Conservation (phyloP, 176 grass and related monocot genomes). For the Cenchrus fungigraminus region DNA sequence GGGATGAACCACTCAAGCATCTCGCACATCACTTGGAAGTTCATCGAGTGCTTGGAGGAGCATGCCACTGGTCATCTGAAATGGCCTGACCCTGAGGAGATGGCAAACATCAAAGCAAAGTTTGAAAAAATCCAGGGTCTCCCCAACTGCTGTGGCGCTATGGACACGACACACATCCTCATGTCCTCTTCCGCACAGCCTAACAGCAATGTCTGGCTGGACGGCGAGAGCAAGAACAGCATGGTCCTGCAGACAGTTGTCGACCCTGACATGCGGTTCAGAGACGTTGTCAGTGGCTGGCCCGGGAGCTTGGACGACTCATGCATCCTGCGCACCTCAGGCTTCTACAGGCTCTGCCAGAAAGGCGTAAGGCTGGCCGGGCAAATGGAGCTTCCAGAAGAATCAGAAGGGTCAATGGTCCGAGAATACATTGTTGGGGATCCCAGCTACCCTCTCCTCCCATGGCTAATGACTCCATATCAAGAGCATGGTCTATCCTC, state of each 20-base stretch:
- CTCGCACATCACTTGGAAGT: conserved; percentile 57
- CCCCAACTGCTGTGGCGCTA: conserved; percentile 66
- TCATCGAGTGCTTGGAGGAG: conserved; percentile 56
- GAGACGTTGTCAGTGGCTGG: conserved; percentile 69
- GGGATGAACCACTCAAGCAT: conserved; percentile 60
- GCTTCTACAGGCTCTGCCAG: conserved; percentile 59
- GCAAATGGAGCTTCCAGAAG: conserved; percentile 43
- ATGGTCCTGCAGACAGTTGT: conserved; percentile 73
- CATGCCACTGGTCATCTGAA: conserved; percentile 38
- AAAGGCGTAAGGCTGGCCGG: conserved; percentile 54
- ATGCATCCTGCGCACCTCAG: conserved; percentile 55
- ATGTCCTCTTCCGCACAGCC: conserved; percentile 59
- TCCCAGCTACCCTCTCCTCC: conserved; percentile 56
- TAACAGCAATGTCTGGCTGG: conserved; percentile 61
- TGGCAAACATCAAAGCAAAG: conserved; percentile 45
- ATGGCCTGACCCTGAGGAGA: conserved; percentile 53
- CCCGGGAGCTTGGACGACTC: conserved; percentile 62
- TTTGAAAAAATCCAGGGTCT: conserved; percentile 54
- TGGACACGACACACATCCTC: conserved; percentile 60
- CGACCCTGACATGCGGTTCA: conserved; percentile 65
- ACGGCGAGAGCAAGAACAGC: conserved; percentile 58
- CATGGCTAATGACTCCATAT: conserved; percentile 68
- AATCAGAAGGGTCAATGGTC: conserved; percentile 31
- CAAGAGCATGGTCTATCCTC: conserved; percentile 38
- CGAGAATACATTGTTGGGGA: conserved; percentile 67